Base-by-base conservation (phyloP, 2,329 filamentous ascomycete genomes). In the Didymellaceae sp. region DNA sequence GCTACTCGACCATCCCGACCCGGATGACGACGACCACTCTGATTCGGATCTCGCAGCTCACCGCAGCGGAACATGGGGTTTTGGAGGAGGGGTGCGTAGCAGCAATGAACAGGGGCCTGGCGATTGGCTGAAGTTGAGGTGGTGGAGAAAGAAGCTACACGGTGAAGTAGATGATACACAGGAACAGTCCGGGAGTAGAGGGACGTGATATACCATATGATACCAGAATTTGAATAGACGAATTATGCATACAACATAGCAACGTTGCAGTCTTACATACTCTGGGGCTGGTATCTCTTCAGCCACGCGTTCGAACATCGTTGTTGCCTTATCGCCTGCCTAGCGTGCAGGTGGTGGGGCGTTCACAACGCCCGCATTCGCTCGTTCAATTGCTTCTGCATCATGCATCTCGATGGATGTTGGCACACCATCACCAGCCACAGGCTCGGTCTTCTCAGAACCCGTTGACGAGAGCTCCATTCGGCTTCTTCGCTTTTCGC, bases 51-150 rank as follows among this genome's bases (percentile, higher is more conserved):
- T 52, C 5, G 45, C 53, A 3, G 55, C 50, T 6, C 46, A 60
- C 32, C 57, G 58, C 37, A 57, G 66, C 33, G 61, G 63, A 9
- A 67, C 57, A 2, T 71, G 67, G 68, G 61, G 57, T 5, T 61
- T 60, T 39, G 58, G 58, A 13, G 56, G 57, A 21, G 53, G 58
- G 3, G 54, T 44, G 20, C 55, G 55, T n/a, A 59, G 54, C 30
- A 56, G 55, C 32, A 55, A 67, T 8, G 35, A n/a, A 28, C 68
- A 70, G 9, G 62, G 54, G 3, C 24, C 66, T 8, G 69, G 68
- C 6, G 69, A 71, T 40, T 74, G 70, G 71, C 65, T 73, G 17
- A 71, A 67, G 45, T 47, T 74, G 39, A 69, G 67, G 35, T 74
- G 70, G 70, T 73, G 71, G 69, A 65, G 69, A 31, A 72, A 71